Conservation (phyloP, 2,329 filamentous ascomycete genomes). For the Trichoderma atrobrunneum region DNA sequence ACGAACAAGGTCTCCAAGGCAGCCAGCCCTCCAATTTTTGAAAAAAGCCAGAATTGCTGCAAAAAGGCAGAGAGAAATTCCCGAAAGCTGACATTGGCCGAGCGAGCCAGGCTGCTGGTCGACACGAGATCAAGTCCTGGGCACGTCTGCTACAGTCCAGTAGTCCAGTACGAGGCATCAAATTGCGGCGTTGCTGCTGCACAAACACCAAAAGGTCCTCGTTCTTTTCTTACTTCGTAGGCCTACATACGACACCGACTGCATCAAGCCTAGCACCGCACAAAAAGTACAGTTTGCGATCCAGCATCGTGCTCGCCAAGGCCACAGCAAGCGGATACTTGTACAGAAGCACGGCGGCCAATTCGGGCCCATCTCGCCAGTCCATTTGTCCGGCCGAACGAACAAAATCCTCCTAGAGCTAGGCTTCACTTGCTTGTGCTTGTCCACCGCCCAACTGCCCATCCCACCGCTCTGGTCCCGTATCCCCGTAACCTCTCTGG, state of each 20-base stretch:
- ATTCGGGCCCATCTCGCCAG: not conserved
- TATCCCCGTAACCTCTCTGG: not conserved
- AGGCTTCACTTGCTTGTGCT: not conserved
- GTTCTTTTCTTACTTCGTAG: not conserved
- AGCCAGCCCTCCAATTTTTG: not conserved
- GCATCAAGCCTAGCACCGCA: not conserved
- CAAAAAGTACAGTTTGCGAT: not conserved
- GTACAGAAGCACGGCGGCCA: not conserved
- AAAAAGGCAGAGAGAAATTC: not conserved
- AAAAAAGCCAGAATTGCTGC: not conserved
- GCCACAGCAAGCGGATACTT: not conserved
- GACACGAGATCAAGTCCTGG: not conserved
- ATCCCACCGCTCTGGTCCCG: constrained; percentile 8
- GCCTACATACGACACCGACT: not conserved
- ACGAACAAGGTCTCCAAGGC: not conserved
- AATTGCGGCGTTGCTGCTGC: not conserved
- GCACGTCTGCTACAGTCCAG: not conserved
- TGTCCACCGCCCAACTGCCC: constrained; percentile 7
- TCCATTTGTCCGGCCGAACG: constrained; percentile 19
- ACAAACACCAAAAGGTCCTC: not conserved
- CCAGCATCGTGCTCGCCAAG: not conserved
- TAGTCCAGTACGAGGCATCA: no score
- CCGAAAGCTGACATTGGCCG: constrained; percentile 14
- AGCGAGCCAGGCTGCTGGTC: not conserved
- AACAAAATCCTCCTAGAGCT: constrained; percentile 5